Conservation (phyloP, 1,139 yeast species). For the Ogataea hybrid region DNA sequence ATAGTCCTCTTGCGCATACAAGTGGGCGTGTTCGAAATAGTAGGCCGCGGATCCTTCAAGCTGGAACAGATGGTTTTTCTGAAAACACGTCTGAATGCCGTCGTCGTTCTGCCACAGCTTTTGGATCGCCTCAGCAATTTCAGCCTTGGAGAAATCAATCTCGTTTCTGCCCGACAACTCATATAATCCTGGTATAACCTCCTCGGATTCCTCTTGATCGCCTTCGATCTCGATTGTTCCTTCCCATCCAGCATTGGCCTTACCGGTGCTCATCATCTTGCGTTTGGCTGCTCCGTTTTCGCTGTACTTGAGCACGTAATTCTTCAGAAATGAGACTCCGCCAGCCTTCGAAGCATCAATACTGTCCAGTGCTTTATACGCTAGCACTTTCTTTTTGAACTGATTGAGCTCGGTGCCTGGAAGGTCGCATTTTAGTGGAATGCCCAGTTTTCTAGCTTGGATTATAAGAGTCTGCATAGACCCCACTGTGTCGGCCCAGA, state of each 20-base stretch:
- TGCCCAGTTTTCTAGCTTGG: constrained; percentile 64
- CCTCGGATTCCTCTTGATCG: constrained; percentile 10
- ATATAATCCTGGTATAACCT: constrained; percentile 11
- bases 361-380: constrained; percentile 57
- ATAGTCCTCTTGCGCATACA: constrained; percentile 64
- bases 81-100: constrained; percentile 63
- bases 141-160: constrained; percentile 31
- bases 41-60: constrained; percentile 77
- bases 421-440: constrained; percentile 59
- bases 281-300: constrained; percentile 52
- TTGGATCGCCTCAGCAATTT: constrained; percentile 67
- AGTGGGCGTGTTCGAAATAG: constrained; percentile 66
- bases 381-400: constrained; percentile 49
- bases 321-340: constrained; percentile 60
- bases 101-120: constrained; percentile 65
- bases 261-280: constrained; percentile 54
- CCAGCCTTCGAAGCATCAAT: constrained; percentile 71
- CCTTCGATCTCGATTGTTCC: constrained; percentile 18
- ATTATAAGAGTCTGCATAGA: constrained; percentile 80
- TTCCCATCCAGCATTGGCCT: constrained; percentile 46
- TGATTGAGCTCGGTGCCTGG: constrained; percentile 43
- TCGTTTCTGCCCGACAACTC: constrained; percentile 11
- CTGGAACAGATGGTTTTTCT: constrained; percentile 73
- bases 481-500: constrained; percentile 91
- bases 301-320: constrained; percentile 62